phyloP scores from a whole-genome alignment of 2,329 filamentous ascomycete genomes.

The Pseudopyricularia javanii region DNA sequence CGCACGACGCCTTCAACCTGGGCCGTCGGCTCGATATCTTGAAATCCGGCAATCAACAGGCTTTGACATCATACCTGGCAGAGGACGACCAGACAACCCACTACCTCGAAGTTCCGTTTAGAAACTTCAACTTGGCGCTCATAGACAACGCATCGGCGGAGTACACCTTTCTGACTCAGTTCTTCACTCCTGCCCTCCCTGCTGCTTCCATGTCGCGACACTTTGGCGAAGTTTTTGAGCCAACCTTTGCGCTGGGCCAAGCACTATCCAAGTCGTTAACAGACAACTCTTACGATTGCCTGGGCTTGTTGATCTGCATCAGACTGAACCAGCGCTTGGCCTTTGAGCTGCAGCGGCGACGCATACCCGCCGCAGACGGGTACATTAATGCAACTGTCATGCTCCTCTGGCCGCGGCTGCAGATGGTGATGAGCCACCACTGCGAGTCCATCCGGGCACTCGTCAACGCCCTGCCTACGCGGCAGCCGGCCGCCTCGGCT shows the following conservation, averaged over 20 bases:
- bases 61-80: conserved; percentile 76
- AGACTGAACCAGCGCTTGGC: conserved; percentile 87
- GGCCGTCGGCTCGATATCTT: conserved; percentile 78
- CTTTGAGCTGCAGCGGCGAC: conserved; percentile 84
- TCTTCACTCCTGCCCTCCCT: conserved; percentile 70
- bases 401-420: conserved; percentile 91
- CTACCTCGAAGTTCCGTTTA: conserved; percentile 81
- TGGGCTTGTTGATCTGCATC: conserved; percentile 84
- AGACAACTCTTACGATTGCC: conserved; percentile 65
- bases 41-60: conserved; percentile 58
- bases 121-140: conserved; percentile 87
- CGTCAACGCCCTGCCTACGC: conserved; percentile 37
- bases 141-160: conserved; percentile 91
- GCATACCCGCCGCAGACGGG: conserved; percentile 75
- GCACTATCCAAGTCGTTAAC: conserved; percentile 64
- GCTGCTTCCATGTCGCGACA: conserved; percentile 69
- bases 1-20: conserved; percentile 80
- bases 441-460: conserved; percentile 69
- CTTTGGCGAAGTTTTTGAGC: conserved; percentile 80
- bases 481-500: conserved; percentile 18
- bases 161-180: conserved; percentile 83
- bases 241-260: conserved; percentile 77
- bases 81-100: conserved; percentile 81
- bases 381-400: conserved; percentile 95
- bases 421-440: conserved; percentile 86